These are phyloP conservation scores for Aspergillus jensenii DNA, from an alignment of 2,329 filamentous ascomycete species.

Conservation along the genomic window DNA sequence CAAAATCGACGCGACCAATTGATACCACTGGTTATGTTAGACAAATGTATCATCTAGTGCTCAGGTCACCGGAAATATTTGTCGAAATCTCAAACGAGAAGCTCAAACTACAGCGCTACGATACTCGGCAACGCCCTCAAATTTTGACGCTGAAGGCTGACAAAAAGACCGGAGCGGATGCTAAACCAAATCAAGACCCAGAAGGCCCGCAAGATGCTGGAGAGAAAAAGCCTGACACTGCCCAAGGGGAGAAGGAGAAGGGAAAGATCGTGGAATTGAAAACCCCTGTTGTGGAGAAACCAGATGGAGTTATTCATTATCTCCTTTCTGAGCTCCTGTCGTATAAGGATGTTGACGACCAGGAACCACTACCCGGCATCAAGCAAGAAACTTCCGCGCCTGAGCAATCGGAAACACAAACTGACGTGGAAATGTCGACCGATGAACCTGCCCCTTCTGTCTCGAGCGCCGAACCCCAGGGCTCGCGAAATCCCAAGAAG, in stretches of 20 bases:
- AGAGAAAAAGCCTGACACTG: conserved; percentile 24
- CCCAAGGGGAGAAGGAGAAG: conserved; percentile 33
- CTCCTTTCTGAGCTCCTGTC: conserved; percentile 87
- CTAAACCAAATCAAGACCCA: conserved; percentile 23
- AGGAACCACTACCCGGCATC: conserved; percentile 53
- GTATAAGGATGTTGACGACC: conserved; percentile 90
- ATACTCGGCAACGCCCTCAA: conserved; percentile 55
- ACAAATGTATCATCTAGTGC: conserved; percentile 72
- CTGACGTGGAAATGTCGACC: conserved; percentile 53
- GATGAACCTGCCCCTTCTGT: conserved; percentile 38
- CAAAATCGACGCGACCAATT: conserved; percentile 53
- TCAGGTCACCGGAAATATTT: conserved; percentile 82
- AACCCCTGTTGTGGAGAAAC: conserved; percentile 82
- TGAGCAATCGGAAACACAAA: conserved; percentile 34
- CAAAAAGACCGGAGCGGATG: conserved; percentile 31
- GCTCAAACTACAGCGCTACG: conserved; percentile 69
- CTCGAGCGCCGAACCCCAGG: conserved; percentile 29
- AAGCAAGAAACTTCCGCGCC: conserved; percentile 26
- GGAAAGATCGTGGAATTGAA: conserved; percentile 69
- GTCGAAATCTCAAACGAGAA: conserved; percentile 84
- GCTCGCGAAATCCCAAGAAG: conserved; percentile 57
- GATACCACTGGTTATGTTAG: conserved; percentile 75
- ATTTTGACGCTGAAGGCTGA: conserved; percentile 54
- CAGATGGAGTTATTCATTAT: conserved; percentile 94
- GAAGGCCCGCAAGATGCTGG: conserved; percentile 20